A percentile compares a stretch with the other conserved stretches of the same genome.
These are phyloP conservation scores for Ogataea henricii DNA, from an alignment of 805 yeast genomes.

Conservation along the genomic window DNA sequence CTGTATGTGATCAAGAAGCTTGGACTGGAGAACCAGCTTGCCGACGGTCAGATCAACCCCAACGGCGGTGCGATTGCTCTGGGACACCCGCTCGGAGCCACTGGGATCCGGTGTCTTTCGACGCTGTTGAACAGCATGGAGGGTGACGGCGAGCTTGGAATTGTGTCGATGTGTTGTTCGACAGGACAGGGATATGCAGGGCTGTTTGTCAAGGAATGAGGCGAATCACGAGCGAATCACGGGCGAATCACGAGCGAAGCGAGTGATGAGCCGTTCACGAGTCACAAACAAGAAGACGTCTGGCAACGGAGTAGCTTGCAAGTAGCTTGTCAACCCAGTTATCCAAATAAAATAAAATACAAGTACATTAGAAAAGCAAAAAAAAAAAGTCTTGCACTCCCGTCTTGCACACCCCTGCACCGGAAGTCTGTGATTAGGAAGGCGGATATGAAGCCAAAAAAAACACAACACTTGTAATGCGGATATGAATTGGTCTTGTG, in stretches of 20 bases:
- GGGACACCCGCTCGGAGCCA: conserved; percentile 86
- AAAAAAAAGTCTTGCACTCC: not conserved
- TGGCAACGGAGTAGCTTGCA: too few species aligned
- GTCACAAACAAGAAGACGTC: too few species aligned
- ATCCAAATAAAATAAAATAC: not conserved
- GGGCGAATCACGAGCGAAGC: too few species aligned
- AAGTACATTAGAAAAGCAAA: not conserved
- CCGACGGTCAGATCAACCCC: conserved; percentile 61
- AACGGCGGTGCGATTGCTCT: conserved; percentile 92
- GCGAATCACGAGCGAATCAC: too few species aligned
- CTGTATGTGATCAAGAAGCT: conserved; percentile 20
- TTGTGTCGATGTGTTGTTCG: conserved; percentile 44
- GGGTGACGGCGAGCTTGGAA: conserved; percentile 35
- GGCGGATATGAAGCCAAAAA: not conserved
- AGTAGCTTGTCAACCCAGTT: too few species aligned
- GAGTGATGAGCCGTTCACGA: too few species aligned
- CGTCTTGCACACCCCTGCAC: conserved; percentile 17
- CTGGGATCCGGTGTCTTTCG: conserved; percentile 42
- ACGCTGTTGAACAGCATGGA: conserved; percentile 39
- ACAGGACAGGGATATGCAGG: conserved; percentile 45
- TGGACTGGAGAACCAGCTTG: conserved; percentile 26
- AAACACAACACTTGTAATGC: not conserved
- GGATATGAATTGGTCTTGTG: too few species aligned
- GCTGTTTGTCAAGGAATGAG: conserved; percentile 33
- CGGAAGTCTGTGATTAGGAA: not conserved